A percentile compares a stretch with the other conserved stretches of the same genome.
Evolutionary conservation across 305 asterid species (phyloP).

Genomic region (Fraxinus baroniana): DNA sequence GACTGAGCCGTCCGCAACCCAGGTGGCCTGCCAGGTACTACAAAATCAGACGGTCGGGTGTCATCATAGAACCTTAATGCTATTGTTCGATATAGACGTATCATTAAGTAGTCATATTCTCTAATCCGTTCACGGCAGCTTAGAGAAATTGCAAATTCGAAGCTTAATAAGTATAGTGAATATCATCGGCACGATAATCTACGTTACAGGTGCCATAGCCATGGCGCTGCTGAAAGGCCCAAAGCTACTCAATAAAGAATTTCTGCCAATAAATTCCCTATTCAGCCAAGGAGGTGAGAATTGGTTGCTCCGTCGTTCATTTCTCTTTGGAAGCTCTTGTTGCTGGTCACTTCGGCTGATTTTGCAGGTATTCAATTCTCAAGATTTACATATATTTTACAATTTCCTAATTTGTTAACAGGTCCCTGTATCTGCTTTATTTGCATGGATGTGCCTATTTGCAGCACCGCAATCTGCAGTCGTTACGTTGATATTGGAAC

Average conservation of each 20-base stretch:
- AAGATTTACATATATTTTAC: neutral
- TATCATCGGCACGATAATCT: constrained; percentile 36
- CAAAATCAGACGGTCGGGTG: too few species aligned
- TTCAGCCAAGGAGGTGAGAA: constrained; percentile 24
- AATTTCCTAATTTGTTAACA: constrained; percentile 14
- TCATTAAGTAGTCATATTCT: too few species aligned
- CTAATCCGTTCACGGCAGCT: constrained; percentile 6
- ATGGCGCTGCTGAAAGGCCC: constrained; percentile 50
- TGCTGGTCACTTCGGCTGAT: constrained; percentile 34
- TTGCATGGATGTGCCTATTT: too few species aligned
- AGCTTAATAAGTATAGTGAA: constrained; percentile 38
- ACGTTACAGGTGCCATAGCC: constrained; percentile 37
- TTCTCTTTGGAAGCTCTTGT: constrained; percentile 42
- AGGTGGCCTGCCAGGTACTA: too few species aligned
- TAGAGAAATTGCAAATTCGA: constrained; percentile 32
- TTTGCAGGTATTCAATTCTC: constrained; percentile 43
- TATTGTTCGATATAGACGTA: too few species aligned
- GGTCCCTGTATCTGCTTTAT: constrained; percentile 41
- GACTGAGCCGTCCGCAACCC: too few species aligned
- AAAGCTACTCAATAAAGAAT: constrained; percentile 50
- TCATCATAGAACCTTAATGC: too few species aligned
- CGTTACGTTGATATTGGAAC: too few species aligned
- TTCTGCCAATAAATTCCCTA: constrained; percentile 16
- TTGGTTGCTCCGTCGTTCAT: constrained; percentile 46
- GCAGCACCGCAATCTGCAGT: too few species aligned